phyloP scores from a whole-genome alignment of 1,284 basidiomycete genomes.

The Rhodofomes roseus region DNA sequence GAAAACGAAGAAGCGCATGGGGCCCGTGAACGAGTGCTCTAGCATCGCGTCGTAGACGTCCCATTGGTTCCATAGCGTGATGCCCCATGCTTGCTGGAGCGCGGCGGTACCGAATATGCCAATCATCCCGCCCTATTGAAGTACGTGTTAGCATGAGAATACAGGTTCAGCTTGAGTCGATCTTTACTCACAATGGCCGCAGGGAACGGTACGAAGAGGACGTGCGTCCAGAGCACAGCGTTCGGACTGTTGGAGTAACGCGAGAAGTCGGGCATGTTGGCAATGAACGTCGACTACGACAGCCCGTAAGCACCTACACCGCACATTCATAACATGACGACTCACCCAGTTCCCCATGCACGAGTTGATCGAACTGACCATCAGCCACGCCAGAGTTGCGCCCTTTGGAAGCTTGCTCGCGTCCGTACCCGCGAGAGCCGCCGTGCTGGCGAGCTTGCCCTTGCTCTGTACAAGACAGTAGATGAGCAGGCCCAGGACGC shows the following conservation, averaged over 20 bases:
- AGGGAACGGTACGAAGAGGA: slow-evolving; percentile 21
- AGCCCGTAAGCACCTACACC: background rate
- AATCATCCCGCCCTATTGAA: slow-evolving; percentile 21
- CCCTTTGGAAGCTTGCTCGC: slow-evolving; percentile 19
- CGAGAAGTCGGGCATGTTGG: slow-evolving; percentile 34
- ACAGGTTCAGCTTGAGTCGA: background rate
- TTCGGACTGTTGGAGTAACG: slow-evolving; percentile 17
- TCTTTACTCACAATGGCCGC: slow-evolving; percentile 16
- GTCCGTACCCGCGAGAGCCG: slow-evolving; percentile 32
- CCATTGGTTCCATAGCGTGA: slow-evolving; percentile 23
- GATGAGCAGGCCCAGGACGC: slow-evolving; percentile 38
- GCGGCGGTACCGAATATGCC: slow-evolving; percentile 21
- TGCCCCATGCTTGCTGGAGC: slow-evolving; percentile 20
- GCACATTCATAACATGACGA: background rate
- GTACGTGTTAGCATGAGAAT: background rate
- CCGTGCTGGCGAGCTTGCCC: slow-evolving; percentile 14
- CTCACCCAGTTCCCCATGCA: slow-evolving; percentile 35
- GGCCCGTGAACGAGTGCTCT: slow-evolving; percentile 15
- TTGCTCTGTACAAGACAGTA: slow-evolving; percentile 30
- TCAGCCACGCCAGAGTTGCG: slow-evolving; percentile 35
- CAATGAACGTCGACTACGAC: slow-evolving; percentile 27
- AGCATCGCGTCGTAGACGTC: slow-evolving; percentile 24
- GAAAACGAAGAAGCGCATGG: slow-evolving; percentile 36
- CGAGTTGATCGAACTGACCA: slow-evolving; percentile 37
- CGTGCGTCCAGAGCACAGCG: slow-evolving; percentile 22